Evolutionary conservation across 495 filamentous ascomycete genomes (phyloP).

Genomic region (Penicillium arizonense): DNA sequence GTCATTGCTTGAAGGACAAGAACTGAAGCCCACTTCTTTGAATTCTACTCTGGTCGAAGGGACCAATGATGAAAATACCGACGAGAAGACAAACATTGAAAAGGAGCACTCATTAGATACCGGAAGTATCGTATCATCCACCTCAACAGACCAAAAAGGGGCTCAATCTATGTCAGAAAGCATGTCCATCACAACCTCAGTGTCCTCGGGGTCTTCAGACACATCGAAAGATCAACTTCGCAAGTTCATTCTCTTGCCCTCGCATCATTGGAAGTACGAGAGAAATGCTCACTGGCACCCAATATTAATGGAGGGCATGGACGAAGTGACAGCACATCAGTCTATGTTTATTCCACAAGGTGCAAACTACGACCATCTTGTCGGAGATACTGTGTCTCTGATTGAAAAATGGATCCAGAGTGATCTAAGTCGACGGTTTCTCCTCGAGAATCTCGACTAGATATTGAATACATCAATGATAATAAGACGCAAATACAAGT

Average conservation of each 20-base stretch:
- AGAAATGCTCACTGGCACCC: conserved; percentile 69
- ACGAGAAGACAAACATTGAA: not conserved
- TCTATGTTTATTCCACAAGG: conserved; percentile 69
- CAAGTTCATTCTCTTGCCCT: conserved; percentile 78
- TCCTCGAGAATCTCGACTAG: conserved; percentile 20
- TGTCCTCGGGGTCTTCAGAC: conserved; percentile 4
- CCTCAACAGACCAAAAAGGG: conserved; percentile 1
- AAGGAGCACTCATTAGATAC: not conserved
- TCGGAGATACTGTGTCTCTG: conserved; percentile 68
- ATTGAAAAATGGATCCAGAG: conserved; percentile 74
- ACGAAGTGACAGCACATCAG: conserved; percentile 84
- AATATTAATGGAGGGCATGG: conserved; percentile 76
- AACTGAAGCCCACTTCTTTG: conserved; percentile 3
- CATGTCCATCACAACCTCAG: conserved; percentile 8
- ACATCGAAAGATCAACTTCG: conserved; percentile 48
- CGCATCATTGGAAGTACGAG: conserved; percentile 37
- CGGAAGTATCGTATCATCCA: conserved; percentile 5
- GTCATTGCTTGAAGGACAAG: not conserved
- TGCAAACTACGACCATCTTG: conserved; percentile 68
- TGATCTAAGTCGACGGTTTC: conserved; percentile 23
- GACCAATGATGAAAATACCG: not conserved
- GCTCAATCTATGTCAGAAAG: conserved; percentile 10
- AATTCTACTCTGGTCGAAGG: conserved; percentile 1
- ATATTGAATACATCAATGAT: not conserved
- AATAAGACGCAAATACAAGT: no score